A percentile compares a stretch with the other conserved stretches of the same genome.
These are phyloP conservation scores for Ascosphaera apis DNA, from an alignment of 2,329 filamentous ascomycete species.

Conservation along the genomic window DNA sequence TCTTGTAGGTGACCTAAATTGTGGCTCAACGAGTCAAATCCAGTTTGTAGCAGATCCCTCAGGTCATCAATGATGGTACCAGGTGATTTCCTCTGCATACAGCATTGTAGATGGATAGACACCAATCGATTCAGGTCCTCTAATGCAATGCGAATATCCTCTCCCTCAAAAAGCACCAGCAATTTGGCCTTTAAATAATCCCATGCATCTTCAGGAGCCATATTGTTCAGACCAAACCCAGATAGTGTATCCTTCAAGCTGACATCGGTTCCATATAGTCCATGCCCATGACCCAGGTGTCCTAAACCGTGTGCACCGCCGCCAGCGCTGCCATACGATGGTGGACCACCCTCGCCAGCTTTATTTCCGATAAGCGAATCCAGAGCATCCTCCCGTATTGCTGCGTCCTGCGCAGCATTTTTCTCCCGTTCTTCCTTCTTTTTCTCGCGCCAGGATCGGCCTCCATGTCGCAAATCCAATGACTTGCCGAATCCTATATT, in stretches of 20 bases:
- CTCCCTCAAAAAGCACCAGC: constrained; percentile 40
- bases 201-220: constrained; percentile 45
- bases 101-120: constrained; percentile 36
- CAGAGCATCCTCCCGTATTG: constrained; percentile 13
- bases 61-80: constrained; percentile 39
- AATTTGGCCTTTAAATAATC: constrained; percentile 40
- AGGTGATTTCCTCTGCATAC: constrained; percentile 36
- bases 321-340: constrained; percentile 6
- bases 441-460: constrained; percentile 56
- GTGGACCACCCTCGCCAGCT: constrained; percentile 8
- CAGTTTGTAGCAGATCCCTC: constrained; percentile 39
- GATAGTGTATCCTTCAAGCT: constrained; percentile 19
- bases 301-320: constrained; percentile 1
- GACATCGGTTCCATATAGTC: constrained; percentile 11
- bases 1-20: constrained; percentile 49
- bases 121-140: constrained; percentile 44
- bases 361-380: constrained; percentile 12
- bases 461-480: constrained; percentile 55
- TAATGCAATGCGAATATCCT: constrained; percentile 38
- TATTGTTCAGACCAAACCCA: constrained; percentile 41
- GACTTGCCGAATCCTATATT: constrained; percentile 49
- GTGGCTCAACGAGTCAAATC: constrained; percentile 68
- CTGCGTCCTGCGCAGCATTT: constrained; percentile 6
- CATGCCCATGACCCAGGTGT: background rate
- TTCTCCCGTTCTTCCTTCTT: constrained; percentile 43